Evolutionary conservation across 257 asterid genomes (phyloP).

Genomic region (Lycium barbarum): DNA sequence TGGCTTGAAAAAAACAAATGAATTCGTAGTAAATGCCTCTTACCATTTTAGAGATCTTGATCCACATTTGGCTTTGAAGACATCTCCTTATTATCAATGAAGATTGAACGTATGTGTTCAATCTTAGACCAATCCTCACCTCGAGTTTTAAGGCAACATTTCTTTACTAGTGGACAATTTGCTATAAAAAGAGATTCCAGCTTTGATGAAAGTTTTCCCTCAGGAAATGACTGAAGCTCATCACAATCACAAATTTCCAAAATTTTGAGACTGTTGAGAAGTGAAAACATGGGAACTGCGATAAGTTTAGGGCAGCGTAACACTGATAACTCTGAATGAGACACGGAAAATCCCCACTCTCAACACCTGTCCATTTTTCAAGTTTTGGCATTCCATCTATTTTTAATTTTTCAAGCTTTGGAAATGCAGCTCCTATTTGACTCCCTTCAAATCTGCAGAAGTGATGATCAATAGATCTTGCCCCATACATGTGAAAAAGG

Average conservation of each 20-base stretch:
- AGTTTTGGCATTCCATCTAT: slow-evolving; percentile 49
- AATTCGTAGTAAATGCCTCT: neutral
- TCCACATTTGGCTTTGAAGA: too few relatives aligned
- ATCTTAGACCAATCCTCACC: slow-evolving; percentile 5
- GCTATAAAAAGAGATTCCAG: slow-evolving; percentile 40
- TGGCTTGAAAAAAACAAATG: slow-evolving; percentile 76
- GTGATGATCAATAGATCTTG: slow-evolving; percentile 41
- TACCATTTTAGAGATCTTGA: too few relatives aligned
- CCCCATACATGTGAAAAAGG: neutral
- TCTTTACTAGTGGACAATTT: slow-evolving; percentile 43
- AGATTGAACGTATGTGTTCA: neutral
- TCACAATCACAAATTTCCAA: slow-evolving; percentile 44
- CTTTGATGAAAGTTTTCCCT: slow-evolving; percentile 47
- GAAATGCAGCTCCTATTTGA: slow-evolving; percentile 34
- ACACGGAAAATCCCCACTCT: slow-evolving; percentile 52
- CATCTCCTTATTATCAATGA: neutral
- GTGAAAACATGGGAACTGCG: slow-evolving; percentile 42
- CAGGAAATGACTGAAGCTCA: slow-evolving; percentile 45
- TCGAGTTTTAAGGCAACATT: neutral
- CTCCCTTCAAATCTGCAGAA: slow-evolving; percentile 36
- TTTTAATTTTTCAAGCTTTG: slow-evolving; percentile 51
- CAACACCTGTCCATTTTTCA: slow-evolving; percentile 49
- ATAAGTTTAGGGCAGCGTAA: slow-evolving; percentile 52
- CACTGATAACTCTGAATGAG: slow-evolving; percentile 37
- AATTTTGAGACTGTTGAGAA: slow-evolving; percentile 37